Conservation (phyloP, 169 alveolate species). For the Plasmodium blacklocki region DNA sequence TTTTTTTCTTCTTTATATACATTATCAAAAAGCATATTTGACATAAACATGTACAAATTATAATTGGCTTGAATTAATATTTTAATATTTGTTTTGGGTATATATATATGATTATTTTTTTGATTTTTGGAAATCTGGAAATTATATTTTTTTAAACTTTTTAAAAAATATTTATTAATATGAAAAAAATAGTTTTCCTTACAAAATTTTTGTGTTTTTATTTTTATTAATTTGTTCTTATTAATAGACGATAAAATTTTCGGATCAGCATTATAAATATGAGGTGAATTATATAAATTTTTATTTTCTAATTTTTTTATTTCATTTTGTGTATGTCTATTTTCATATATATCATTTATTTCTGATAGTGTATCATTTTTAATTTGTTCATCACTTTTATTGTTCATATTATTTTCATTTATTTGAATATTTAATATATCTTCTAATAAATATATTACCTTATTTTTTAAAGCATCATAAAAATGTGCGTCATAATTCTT, state of each 20-base stretch:
- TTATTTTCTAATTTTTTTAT: background rate
- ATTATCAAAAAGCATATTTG: conserved; percentile 55
- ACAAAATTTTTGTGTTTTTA: conserved; percentile 29
- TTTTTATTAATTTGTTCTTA: conserved; percentile 46
- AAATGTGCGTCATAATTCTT: conserved; percentile 23
- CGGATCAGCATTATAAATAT: background rate
- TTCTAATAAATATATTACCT: background rate
- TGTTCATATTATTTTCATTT: background rate
- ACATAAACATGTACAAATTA: conserved; percentile 46
- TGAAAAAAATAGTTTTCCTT: conserved; percentile 36
- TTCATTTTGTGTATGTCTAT: background rate
- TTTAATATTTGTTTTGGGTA: conserved; percentile 49
- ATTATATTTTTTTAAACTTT: conserved; percentile 32
- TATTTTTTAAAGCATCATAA: conserved; percentile 7
- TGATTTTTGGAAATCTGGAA: conserved; percentile 56
- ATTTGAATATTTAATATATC: conserved; percentile 4
- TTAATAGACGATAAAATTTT: background rate
- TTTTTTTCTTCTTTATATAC: background rate
- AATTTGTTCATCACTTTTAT: background rate
- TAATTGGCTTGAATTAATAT: conserved; percentile 43
- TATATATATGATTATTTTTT: conserved; percentile 13
- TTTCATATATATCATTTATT: background rate
- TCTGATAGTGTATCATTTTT: background rate
- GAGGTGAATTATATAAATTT: too few relatives aligned
- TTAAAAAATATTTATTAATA: conserved; percentile 25